Evolutionary conservation across 306 rosid genomes (phyloP).

Genomic region (Biancaea sappan): DNA sequence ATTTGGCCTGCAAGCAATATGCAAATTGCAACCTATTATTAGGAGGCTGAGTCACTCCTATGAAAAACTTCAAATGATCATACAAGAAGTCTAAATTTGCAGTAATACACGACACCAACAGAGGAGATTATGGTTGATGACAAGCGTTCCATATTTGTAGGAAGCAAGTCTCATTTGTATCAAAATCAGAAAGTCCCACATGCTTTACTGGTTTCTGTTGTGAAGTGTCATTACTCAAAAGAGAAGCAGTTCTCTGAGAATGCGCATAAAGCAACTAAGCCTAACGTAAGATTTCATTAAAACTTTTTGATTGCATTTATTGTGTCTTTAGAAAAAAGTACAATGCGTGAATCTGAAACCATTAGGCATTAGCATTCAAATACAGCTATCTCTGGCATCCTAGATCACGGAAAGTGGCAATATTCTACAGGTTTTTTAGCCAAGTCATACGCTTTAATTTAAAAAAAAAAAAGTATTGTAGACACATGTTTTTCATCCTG

Average conservation of each 20-base stretch:
- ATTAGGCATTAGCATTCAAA: not conserved
- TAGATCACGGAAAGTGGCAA: not conserved
- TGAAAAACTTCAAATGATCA: not conserved
- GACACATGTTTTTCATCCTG: too few relatives aligned
- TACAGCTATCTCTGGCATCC: not conserved
- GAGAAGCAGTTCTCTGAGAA: constrained; percentile 2
- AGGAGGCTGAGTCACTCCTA: not conserved
- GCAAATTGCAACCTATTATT: not conserved
- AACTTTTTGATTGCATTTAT: not conserved
- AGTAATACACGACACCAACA: not conserved
- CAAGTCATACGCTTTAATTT: not conserved
- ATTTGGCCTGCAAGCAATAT: not conserved
- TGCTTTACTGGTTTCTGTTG: constrained; percentile 8
- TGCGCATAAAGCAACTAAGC: not conserved
- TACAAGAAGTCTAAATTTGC: not conserved
- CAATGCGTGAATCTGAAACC: not conserved
- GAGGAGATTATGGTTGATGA: not conserved
- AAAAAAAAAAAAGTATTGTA: too few relatives aligned
- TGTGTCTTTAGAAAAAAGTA: not conserved
- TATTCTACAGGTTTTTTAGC: not conserved
- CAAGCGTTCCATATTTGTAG: too few relatives aligned
- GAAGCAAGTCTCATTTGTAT: too few relatives aligned
- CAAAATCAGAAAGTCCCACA: not conserved
- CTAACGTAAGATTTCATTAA: not conserved
- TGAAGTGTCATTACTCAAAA: not conserved